These are phyloP conservation scores for Lipomyces chichibuensis DNA, from an alignment of 805 yeast species.

Conservation along the genomic window DNA sequence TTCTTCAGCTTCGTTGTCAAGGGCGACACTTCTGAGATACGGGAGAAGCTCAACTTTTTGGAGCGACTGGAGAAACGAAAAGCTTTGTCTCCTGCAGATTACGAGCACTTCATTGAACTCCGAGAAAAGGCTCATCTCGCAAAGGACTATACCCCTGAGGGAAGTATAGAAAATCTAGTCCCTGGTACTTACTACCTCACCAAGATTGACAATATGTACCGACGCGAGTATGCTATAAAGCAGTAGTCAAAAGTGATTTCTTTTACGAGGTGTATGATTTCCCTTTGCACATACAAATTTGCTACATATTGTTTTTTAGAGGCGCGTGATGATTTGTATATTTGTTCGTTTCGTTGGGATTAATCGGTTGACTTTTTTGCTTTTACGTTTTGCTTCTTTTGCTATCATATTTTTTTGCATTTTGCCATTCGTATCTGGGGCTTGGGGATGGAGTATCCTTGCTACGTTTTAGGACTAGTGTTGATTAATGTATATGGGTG, in stretches of 20 bases:
- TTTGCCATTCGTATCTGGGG: background rate
- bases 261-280: background rate
- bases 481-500: background rate
- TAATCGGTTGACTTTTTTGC: background rate
- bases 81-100: conserved; percentile 72
- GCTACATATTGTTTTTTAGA: background rate
- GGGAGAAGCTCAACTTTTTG: conserved; percentile 66
- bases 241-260: conserved; percentile 46
- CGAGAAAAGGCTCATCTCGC: conserved; percentile 90
- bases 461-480: background rate
- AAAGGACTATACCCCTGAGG: conserved; percentile 77
- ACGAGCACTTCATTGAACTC: conserved; percentile 75
- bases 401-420: background rate
- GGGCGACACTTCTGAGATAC: conserved; percentile 77
- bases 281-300: background rate
- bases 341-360: background rate
- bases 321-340: background rate
- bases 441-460: background rate
- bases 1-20: conserved; percentile 76
- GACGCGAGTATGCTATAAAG: conserved; percentile 77
- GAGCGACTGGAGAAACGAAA: conserved; percentile 67
- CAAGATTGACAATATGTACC: conserved; percentile 82
- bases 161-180: conserved; percentile 70
- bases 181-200: conserved; percentile 82
- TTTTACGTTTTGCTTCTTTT: background rate